These are phyloP conservation scores for Aureobasidium sp. DNA, from an alignment of 2,329 filamentous ascomycete genomes.

Conservation along the genomic window DNA sequence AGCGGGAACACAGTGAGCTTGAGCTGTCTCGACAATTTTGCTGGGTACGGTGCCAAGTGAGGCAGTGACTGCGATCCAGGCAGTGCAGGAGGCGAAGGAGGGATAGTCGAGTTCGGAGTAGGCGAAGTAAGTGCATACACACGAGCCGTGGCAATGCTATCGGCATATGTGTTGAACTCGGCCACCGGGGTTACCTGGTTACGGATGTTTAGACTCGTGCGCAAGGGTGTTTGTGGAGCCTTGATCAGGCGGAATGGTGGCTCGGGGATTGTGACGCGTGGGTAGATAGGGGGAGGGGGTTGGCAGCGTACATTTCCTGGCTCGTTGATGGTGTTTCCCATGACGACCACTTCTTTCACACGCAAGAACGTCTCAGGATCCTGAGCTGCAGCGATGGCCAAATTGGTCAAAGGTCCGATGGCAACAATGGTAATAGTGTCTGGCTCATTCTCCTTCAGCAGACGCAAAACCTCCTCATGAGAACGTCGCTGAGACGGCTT, in stretches of 20 bases:
- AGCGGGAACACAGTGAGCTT: conserved; percentile 43
- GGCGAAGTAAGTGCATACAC: conserved; percentile 44
- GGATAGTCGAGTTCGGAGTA: conserved; percentile 71
- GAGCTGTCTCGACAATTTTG: conserved; percentile 34
- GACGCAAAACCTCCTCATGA: conserved; percentile 80
- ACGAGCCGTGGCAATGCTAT: conserved; percentile 47
- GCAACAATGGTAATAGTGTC: conserved; percentile 86
- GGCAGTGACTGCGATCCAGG: conserved; percentile 19
- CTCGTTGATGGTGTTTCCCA: conserved; percentile 79
- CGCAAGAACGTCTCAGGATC: conserved; percentile 85
- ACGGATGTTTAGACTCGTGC: conserved; percentile 21
- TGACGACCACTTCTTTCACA: conserved; percentile 85
- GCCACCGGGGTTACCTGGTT: conserved; percentile 63
- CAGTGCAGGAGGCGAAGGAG: conserved; percentile 49
- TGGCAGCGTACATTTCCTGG: conserved; percentile 60
- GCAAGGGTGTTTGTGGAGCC: conserved; percentile 29
- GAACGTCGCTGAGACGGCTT: conserved; percentile 65
- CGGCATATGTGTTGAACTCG: conserved; percentile 95
- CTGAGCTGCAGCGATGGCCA: conserved; percentile 79
- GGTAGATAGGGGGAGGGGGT: conserved; percentile 21
- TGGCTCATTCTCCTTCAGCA: conserved; percentile 72
- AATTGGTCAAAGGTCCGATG: conserved; percentile 86
- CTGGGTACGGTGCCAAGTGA: conserved; percentile 34
- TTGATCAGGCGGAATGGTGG: conserved; percentile 35
- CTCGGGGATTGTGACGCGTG: conserved; percentile 20